Base-by-base conservation (phyloP, 1,284 basidiomycete genomes). In the Agaricales sp. region DNA sequence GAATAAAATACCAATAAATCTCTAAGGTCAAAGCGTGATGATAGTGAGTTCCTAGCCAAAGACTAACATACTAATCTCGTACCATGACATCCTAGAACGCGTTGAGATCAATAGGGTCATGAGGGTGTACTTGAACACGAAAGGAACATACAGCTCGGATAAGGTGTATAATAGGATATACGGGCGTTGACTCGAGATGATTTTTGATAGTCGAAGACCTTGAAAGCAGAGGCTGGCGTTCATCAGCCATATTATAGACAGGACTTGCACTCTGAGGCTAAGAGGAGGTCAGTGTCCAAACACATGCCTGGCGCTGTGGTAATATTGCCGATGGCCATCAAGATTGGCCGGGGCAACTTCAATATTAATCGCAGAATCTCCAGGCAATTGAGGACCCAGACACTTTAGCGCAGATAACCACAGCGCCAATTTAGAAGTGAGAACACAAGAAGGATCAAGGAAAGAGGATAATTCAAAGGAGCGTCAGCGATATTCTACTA, bases 141-240 rank as follows among this genome's bases (percentile, higher is more conserved):
- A 46, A 39, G 13, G 22, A 11, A 63, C 73, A 49, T 50, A 83
- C 82, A 48, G 67, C 61, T 65, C 78, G 69, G 53, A 87, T 78
- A 67, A 79, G 74, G 52, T 83, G 82, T 47, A 87, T 82, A 46
- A 82, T 66, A n/a, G 85, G 84, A 58, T 83, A 88, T 1, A 88
- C 82, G 19, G 74, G 67, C 0, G 75, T 80, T 16, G 63, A 57
- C 23, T 78, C 75, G 39, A 78, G 64, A 51, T 70, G 68, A 52
- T 72, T 70, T 21, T 68, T 70, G 16, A 41, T 41, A 18, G 39
- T 41, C 16, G 39, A 41, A 4, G 8, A 16, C 39, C 39, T 41
- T 20, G 39, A 41, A 18, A 41, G 39, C 13, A 41, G 39, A 4
- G 39, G 39, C 39, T 41, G 39, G 6, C 39, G 6, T 41, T 41